Evolutionary conservation across 352 stramenopile species (phyloP), one percentile per base, ranked within the genome.

Genomic region (Phytophthora litchii): DNA sequence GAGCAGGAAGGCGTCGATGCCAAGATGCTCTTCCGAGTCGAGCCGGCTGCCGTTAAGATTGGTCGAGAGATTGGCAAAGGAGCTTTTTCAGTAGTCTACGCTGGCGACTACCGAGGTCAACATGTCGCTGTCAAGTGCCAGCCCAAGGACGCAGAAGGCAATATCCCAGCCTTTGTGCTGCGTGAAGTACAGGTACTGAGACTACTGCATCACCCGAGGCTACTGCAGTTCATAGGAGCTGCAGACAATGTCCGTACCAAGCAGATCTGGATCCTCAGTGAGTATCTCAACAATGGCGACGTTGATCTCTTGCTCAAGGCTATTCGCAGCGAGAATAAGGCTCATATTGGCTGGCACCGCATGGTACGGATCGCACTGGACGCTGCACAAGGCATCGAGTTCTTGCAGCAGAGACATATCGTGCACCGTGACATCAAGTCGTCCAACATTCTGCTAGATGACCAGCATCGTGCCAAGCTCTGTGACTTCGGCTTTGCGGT

Each of bases 371-470:
- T 94, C 40, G 85, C 83, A 11, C 64, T 93, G 20, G 86, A 96
- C 43, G 73, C 85, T 5, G 93, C 96, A 0, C 74, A 88, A 45
- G 96, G 94, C 55, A 92, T 99, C 51, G 81, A 92, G 45, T 99
- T 99, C 75, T 69, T 99, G 49, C 97, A 99, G 74, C 74, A 78
- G 38, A 73, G 74, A 27, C 69, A 76, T 47, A 83, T 93, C 52
- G 87, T 95, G 51, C 86, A 95, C 46, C 77, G 86, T 11, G 86
- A 95, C 59, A 91, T 95, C 62, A 95, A 95, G 64, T 91, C 84
- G n/a, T 91, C 83, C 54, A 95, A 95, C 52, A 93, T 95, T 25
- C 50, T 95, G 62, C 71, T 95, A 29, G 86, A 94, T 54, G 76
- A 84, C 10, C 47, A 86, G 13, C 77, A 83, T 53, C 77, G 71